These are phyloP conservation scores for Lasiosphaeris hirsuta DNA, from an alignment of 495 filamentous ascomycete genomes.

Conservation along the genomic window DNA sequence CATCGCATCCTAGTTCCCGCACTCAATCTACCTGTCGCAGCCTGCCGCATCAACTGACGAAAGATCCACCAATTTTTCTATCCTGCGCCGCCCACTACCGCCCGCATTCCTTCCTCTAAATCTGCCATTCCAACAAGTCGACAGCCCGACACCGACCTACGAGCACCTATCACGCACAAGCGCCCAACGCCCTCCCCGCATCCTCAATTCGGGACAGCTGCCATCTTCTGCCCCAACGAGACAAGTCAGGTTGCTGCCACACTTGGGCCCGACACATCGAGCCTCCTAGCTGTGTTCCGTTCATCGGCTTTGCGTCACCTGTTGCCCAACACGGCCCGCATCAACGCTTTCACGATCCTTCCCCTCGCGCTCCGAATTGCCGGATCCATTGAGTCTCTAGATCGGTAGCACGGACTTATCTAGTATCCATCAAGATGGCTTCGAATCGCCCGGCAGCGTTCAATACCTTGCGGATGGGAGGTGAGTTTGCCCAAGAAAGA, in stretches of 20 bases:
- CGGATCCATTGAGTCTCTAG: slow-evolving; percentile 14
- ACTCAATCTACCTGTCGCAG: slow-evolving; percentile 21
- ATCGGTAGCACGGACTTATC: slow-evolving; percentile 34
- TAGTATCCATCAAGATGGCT: slow-evolving; percentile 39
- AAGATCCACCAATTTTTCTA: slow-evolving; percentile 18
- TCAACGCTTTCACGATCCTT: slow-evolving; percentile 27
- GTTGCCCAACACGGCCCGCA: slow-evolving; percentile 50
- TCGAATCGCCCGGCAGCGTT: slow-evolving; percentile 51
- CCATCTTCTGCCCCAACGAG: neutral
- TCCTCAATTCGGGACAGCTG: slow-evolving; percentile 13
- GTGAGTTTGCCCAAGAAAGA: slow-evolving; percentile 32
- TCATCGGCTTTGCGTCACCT: slow-evolving; percentile 24
- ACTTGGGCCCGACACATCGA: slow-evolving; percentile 17
- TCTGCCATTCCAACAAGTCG: slow-evolving; percentile 20
- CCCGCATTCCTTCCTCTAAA: slow-evolving; percentile 25
- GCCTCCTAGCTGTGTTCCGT: slow-evolving; percentile 13
- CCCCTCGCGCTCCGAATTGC: slow-evolving; percentile 26
- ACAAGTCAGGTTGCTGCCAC: slow-evolving; percentile 7
- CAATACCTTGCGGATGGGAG: slow-evolving; percentile 53
- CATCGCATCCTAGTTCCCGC: slow-evolving; percentile 6
- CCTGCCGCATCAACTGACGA: slow-evolving; percentile 22
- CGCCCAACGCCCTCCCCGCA: neutral
- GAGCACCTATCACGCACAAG: slow-evolving; percentile 10
- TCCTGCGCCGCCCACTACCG: slow-evolving; percentile 19
- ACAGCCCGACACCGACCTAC: slow-evolving; percentile 12